A percentile compares a stretch with the other conserved stretches of the same genome.
Evolutionary conservation across 768 basidiomycete species (phyloP).

Genomic region (Auricularia sp.): DNA sequence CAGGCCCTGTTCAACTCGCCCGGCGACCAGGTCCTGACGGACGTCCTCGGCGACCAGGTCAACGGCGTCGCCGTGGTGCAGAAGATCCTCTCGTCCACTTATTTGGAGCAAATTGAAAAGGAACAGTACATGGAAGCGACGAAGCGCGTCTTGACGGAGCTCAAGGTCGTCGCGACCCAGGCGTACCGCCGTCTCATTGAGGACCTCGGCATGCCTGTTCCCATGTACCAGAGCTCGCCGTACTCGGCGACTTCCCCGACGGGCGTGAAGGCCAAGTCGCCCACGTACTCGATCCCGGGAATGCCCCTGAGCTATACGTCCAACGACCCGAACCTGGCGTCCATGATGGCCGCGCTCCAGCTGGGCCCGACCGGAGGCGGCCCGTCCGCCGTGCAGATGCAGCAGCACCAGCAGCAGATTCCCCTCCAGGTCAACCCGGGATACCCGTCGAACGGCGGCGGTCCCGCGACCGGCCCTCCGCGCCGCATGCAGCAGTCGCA

Average conservation of each 20-base stretch:
- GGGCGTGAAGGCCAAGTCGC: slow-evolving; percentile 46
- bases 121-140: slow-evolving; percentile 71
- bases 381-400: slow-evolving; percentile 46
- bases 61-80: slow-evolving; percentile 89
- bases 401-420: slow-evolving; percentile 46
- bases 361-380: slow-evolving; percentile 26
- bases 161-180: slow-evolving; percentile 91
- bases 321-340: slow-evolving; percentile 76
- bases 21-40: slow-evolving; percentile 82
- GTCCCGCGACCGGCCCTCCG: slow-evolving; percentile 12
- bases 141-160: slow-evolving; percentile 78
- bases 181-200: slow-evolving; percentile 90
- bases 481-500: slow-evolving; percentile 28
- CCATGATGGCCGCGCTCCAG: slow-evolving; percentile 88
- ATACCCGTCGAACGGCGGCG: slow-evolving; percentile 38
- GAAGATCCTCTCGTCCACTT: slow-evolving; percentile 84
- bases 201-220: slow-evolving; percentile 86
- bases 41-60: slow-evolving; percentile 92
- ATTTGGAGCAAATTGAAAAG: slow-evolving; percentile 65
- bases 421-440: slow-evolving; percentile 62
- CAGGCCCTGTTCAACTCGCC: slow-evolving; percentile 86
- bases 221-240: slow-evolving; percentile 67
- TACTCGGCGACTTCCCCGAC: slow-evolving; percentile 50
- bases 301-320: slow-evolving; percentile 63
- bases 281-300: slow-evolving; percentile 58